Percentiles rank a stretch among this genome's conserved stretches.
These are phyloP conservation scores for Sphagnum magellanicum DNA, from an alignment of 228 moss, liverwort and hornwort species.

Conservation along the genomic window DNA sequence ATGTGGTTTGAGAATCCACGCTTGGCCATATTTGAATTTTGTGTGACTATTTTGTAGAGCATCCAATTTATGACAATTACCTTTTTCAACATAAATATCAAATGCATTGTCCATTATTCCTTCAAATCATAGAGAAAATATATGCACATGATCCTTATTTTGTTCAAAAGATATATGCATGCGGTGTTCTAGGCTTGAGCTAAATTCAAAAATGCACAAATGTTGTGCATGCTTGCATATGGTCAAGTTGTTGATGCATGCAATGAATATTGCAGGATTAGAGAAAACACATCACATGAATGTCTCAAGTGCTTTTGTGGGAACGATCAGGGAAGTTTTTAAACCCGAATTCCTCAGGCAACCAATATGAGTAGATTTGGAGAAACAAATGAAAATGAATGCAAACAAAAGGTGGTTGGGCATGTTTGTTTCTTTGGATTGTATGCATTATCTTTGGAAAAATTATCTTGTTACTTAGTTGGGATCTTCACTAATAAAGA, in stretches of 20 bases:
- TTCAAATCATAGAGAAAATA: neutral
- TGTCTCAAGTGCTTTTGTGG: conserved; percentile 34
- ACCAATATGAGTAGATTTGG: conserved; percentile 15
- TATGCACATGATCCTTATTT: conserved; percentile 7
- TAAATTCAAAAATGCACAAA: conserved; percentile 34
- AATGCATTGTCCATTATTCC: neutral
- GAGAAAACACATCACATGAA: conserved; percentile 31
- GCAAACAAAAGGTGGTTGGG: conserved; percentile 22
- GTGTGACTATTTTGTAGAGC: neutral
- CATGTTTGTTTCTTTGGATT: conserved; percentile 46
- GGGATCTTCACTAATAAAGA: conserved; percentile 20
- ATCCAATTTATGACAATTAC: neutral
- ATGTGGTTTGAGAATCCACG: neutral
- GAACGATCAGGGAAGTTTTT: conserved; percentile 6
- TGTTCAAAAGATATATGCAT: conserved; percentile 1
- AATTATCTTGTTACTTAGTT: conserved; percentile 38
- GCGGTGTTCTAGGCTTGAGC: conserved; percentile 21
- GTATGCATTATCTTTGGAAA: conserved; percentile 47
- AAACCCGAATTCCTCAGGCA: conserved; percentile 21
- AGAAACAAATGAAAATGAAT: conserved; percentile 27
- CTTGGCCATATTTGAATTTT: neutral
- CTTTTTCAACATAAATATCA: neutral
- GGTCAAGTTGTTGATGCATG: conserved; percentile 26
- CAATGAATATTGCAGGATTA: conserved; percentile 38
- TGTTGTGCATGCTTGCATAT: conserved; percentile 39